phyloP scores from a whole-genome alignment of 345 rosid species.

The Boechera divaricarpa region DNA sequence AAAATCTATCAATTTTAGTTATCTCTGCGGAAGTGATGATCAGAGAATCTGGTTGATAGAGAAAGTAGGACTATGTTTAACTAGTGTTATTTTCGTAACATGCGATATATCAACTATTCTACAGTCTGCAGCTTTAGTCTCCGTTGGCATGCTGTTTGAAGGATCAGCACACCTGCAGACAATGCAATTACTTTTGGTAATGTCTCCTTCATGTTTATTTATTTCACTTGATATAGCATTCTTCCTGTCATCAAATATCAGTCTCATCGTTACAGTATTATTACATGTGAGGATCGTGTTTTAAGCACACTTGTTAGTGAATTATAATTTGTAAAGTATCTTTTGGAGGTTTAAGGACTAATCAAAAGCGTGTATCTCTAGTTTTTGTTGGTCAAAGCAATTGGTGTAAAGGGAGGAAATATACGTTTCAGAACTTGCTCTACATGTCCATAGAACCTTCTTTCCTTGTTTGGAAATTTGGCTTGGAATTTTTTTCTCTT shows the following conservation, averaged over 20 bases:
- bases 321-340: slow-evolving; percentile 12
- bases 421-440: not conserved
- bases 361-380: not conserved
- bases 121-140: slow-evolving; percentile 92
- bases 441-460: slow-evolving; percentile 25
- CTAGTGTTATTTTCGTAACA: slow-evolving; percentile 26
- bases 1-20: not conserved
- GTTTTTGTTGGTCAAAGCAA: slow-evolving; percentile 17
- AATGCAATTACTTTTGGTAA: slow-evolving; percentile 88
- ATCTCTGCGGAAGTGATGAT: slow-evolving; percentile 8
- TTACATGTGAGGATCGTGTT: slow-evolving; percentile 16
- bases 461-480: slow-evolving; percentile 15
- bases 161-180: slow-evolving; percentile 93
- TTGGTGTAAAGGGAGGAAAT: not conserved
- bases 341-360: not conserved
- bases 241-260: slow-evolving; percentile 24
- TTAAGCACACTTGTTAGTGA: slow-evolving; percentile 14
- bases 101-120: slow-evolving; percentile 42
- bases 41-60: slow-evolving; percentile 10
- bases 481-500: slow-evolving; percentile 10
- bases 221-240: slow-evolving; percentile 18
- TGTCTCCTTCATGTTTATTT: slow-evolving; percentile 13
- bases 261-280: slow-evolving; percentile 18
- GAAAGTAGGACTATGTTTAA: slow-evolving; percentile 17
- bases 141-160: slow-evolving; percentile 91